Percentiles rank a stretch among this genome's conserved stretches.
These are phyloP conservation scores for Panus rudis DNA, from an alignment of 768 basidiomycete species.

Conservation along the genomic window DNA sequence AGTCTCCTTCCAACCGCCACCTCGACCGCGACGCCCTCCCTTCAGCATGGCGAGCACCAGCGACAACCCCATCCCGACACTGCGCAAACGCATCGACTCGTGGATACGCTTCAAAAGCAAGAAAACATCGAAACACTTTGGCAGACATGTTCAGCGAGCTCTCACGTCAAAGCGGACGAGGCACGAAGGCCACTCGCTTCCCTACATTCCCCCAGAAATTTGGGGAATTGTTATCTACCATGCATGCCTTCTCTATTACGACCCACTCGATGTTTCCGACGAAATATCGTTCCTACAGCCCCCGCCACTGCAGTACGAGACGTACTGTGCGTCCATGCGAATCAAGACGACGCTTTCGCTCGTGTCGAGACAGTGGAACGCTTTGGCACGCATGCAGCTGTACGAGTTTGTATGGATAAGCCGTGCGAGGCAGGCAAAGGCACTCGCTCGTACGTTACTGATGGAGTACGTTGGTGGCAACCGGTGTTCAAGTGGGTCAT, in stretches of 20 bases:
- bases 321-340: constrained; percentile 42
- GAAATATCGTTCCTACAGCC: constrained; percentile 47
- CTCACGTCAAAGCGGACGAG: neutral
- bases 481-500: constrained; percentile 30
- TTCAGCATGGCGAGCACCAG: no score
- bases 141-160: no score
- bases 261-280: constrained; percentile 40
- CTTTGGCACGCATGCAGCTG: constrained; percentile 44
- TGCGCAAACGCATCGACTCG: no score
- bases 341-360: constrained; percentile 44
- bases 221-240: constrained; percentile 62
- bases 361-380: constrained; percentile 52
- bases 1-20: no score
- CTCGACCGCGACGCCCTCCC: no score
- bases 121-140: no score
- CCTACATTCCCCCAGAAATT: constrained; percentile 46
- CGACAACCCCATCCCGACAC: no score
- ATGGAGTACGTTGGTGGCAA: constrained; percentile 33
- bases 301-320: constrained; percentile 32
- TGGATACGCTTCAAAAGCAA: no score
- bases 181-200: neutral
- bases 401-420: constrained; percentile 70
- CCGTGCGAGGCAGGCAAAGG: constrained; percentile 42
- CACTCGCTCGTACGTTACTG: constrained; percentile 37
- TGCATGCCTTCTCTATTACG: constrained; percentile 38